Evolutionary conservation across 169 alveolate genomes (phyloP), one percentile per base, ranked within the genome.

Genomic region (Cryptosporidium viatorum): DNA sequence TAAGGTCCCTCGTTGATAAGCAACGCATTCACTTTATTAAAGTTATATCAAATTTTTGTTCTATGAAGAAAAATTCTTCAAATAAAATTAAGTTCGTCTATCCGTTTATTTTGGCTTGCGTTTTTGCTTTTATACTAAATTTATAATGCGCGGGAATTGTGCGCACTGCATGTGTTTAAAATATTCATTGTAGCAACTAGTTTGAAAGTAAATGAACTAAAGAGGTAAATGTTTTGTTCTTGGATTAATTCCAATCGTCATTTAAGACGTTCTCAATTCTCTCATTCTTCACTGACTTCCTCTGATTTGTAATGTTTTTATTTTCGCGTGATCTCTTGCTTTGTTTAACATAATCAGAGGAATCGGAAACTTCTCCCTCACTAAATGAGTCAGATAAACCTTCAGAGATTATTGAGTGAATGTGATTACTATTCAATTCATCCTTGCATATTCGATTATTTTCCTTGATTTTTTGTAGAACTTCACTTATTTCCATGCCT

Each of bases 281-380:
- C 4, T 16, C 26, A 23, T 65, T 65, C 51, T 65, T 65, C 26
- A 7, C 48, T 2, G 52, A 35, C 26, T 33, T 65, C 71, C 29
- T 33, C 41, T n/a, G 43, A 31, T 65, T 65, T 1, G 31, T 33
- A 7, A 6, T 65, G 26, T 65, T 37, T 14, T 37, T 65, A 29
- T 65, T 65, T 16, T 65, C 71, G 12, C 43, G 26, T 31, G 71
- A 65, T 37, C 71, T 65, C 52, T 65, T 65, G 33, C 33, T 33
- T 55, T 55, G 39, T 26, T 55, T 55, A n/a, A 55, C 9, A 65
- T 2, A 31, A n/a, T 37, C 48, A 29, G 26, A n/a, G 4, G 71
- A 37, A 35, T 65, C 33, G 9, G 43, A 35, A 31, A 35, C 10
- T 5, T 65, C 71, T 16, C 50, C 71, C 48, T 65, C 71, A 37